Evolutionary conservation across 306 rosid genomes (phyloP).

Genomic region (Sicyos baderoa): DNA sequence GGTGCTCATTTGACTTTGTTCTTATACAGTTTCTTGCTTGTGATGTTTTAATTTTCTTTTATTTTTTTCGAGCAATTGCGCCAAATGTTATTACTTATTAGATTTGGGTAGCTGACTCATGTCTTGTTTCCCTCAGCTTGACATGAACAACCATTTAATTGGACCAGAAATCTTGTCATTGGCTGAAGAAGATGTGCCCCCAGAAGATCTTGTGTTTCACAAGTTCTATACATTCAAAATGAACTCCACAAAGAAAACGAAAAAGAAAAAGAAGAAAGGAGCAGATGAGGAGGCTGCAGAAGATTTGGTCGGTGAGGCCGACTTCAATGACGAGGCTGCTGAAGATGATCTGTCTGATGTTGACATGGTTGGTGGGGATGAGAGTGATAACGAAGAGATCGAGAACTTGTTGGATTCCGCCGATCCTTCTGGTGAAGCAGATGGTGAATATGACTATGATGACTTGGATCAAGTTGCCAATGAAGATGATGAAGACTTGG

Average conservation of each 20-base stretch:
- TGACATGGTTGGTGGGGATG: constrained; percentile 50
- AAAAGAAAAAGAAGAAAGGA: constrained; percentile 67
- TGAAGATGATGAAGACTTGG: constrained; percentile 77
- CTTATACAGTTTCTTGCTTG: not conserved
- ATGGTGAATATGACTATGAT: constrained; percentile 64
- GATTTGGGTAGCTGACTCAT: constrained; percentile 19
- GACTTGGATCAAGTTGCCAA: constrained; percentile 62
- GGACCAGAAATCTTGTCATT: constrained; percentile 72
- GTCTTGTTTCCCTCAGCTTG: constrained; percentile 45
- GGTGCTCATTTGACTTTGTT: constrained; percentile 32
- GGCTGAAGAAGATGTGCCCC: constrained; percentile 80
- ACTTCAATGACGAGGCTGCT: constrained; percentile 28
- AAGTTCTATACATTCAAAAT: constrained; percentile 74
- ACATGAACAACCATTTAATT: constrained; percentile 52
- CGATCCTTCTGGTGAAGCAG: constrained; percentile 37
- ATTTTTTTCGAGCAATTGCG: not conserved
- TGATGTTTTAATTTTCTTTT: not conserved
- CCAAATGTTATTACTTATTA: no score
- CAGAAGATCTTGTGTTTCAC: constrained; percentile 93
- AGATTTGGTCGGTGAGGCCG: constrained; percentile 50
- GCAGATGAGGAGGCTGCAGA: constrained; percentile 59
- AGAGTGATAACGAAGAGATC: constrained; percentile 85
- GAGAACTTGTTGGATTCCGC: constrained; percentile 68
- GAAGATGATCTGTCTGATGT: constrained; percentile 17
- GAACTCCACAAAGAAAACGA: constrained; percentile 50